Base-by-base conservation (phyloP, 2,329 filamentous ascomycete genomes). In the Plenodomus tracheiphilus region DNA sequence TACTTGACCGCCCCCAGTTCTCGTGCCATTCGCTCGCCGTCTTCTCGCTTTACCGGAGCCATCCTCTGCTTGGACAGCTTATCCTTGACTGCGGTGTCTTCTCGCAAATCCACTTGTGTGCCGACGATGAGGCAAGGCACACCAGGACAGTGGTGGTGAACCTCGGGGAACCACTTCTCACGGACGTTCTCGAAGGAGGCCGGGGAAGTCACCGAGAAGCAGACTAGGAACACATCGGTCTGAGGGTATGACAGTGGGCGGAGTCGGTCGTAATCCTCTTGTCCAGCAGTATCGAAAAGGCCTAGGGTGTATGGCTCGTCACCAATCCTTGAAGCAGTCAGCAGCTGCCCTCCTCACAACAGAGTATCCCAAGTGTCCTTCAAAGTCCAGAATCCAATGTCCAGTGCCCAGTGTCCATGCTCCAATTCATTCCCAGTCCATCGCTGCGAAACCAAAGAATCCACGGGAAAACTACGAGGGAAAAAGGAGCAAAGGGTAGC, bases 151-250 rank as follows among this genome's bases (percentile, higher is more conserved):
- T 99, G 94, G 76, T 99, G 94, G 74, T 96, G 92, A 37, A 99
- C 94, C 77, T 99, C 94, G 39, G 94, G 94, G 68, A 97, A 96
- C 93, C 92, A 97, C 77, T 97, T 97, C 81, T 97, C 93, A 68
- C 92, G 87, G 43, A 97, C 94, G 87, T 99, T 99, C 75, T 99
- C 94, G 75, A 99, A 99, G 7, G 92, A 97, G 35, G 94, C 92
- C 35, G 93, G 94, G 39, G 93, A 97, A 48, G 92, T 97, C 70
- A 99, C 92, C 71, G 91, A 96, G 77, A 97, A 99, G 81, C 94
- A 99, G 65, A 99, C 92, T 51, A 99, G 87, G 79, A 99, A 97
- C 60, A 97, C 94, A 70, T 97, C 94, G 65, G 94, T 97, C 78
- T 97, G 94, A 1, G 94, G 94, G 74, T 99, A 99, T 56, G 94